Evolutionary conservation across 805 yeast species (phyloP).

Genomic region (Yarrowia phangngaensis): DNA sequence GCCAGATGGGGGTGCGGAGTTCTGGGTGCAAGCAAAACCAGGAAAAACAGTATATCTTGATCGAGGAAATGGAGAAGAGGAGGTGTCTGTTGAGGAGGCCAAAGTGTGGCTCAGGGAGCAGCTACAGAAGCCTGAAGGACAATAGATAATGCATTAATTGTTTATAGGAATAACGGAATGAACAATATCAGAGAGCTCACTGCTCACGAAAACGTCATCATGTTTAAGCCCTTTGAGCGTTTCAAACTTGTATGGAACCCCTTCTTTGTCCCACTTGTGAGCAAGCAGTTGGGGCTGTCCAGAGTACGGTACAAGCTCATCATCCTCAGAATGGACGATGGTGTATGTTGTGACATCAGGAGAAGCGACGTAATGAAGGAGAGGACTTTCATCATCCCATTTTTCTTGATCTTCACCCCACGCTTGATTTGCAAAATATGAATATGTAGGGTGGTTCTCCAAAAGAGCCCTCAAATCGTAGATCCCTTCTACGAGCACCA

Average conservation of each 20-base stretch:
- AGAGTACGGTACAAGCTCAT: conserved; percentile 56
- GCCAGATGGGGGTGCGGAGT: conserved; percentile 25
- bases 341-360: conserved; percentile 34
- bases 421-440: conserved; percentile 56
- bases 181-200: conserved; percentile 40
- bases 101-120: conserved; percentile 13
- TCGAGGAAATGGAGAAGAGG: conserved; percentile 20
- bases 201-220: conserved; percentile 55
- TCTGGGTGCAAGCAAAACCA: conserved; percentile 26
- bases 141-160: too few relatives aligned
- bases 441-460: conserved; percentile 59
- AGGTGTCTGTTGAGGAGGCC: conserved; percentile 13
- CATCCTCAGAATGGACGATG: conserved; percentile 59
- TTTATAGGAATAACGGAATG: conserved; percentile 6
- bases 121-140: conserved; percentile 3
- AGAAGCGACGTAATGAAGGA: conserved; percentile 18
- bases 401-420: conserved; percentile 42
- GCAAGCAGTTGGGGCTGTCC: conserved; percentile 44
- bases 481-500: conserved; percentile 56
- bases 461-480: conserved; percentile 52
- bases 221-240: conserved; percentile 44
- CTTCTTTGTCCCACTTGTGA: conserved; percentile 21
- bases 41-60: conserved; percentile 15
- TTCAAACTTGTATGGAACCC: conserved; percentile 26
- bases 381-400: conserved; percentile 35